These are phyloP conservation scores for Lepiota subincarnata DNA, from an alignment of 768 basidiomycete species.

Conservation along the genomic window DNA sequence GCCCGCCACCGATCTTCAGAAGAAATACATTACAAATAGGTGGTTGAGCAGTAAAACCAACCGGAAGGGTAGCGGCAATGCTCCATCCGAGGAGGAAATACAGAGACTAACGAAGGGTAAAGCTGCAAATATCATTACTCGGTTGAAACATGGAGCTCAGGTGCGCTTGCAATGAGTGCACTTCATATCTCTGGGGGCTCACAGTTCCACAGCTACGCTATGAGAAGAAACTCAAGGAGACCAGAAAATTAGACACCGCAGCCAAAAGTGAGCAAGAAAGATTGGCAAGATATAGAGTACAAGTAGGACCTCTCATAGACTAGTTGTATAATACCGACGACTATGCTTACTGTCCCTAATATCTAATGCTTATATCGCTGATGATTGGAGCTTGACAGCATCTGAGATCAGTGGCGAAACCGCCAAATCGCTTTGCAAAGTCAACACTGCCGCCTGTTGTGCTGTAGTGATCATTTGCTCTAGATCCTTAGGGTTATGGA, in stretches of 20 bases:
- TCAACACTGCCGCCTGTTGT: slow-evolving; percentile 62
- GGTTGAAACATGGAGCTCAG: slow-evolving; percentile 72
- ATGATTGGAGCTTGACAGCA: slow-evolving; percentile 15
- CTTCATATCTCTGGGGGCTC: slow-evolving; percentile 1
- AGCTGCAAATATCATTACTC: slow-evolving; percentile 74
- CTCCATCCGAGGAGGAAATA: slow-evolving; percentile 27
- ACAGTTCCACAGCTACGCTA: slow-evolving; percentile 43
- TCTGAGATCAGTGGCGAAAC: slow-evolving; percentile 62
- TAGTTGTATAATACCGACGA: background rate
- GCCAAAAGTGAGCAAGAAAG: slow-evolving; percentile 47
- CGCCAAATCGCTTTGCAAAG: slow-evolving; percentile 52
- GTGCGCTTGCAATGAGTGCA: slow-evolving; percentile 29
- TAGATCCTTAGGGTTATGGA: slow-evolving; percentile 43
- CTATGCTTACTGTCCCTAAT: background rate
- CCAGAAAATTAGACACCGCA: slow-evolving; percentile 25
- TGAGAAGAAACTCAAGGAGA: slow-evolving; percentile 45
- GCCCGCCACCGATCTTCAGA: slow-evolving; percentile 62
- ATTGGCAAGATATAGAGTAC: slow-evolving; percentile 49
- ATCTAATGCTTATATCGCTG: background rate
- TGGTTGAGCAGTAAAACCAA: slow-evolving; percentile 30
- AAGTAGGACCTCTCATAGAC: slow-evolving; percentile 52
- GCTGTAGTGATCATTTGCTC: slow-evolving; percentile 45
- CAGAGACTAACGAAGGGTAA: slow-evolving; percentile 66
- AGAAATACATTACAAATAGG: slow-evolving; percentile 49
- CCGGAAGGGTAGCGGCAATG: slow-evolving; percentile 18